Evolutionary conservation across 108 stramenopile species (phyloP).

Genomic region (Discostella pseudostelligera): DNA sequence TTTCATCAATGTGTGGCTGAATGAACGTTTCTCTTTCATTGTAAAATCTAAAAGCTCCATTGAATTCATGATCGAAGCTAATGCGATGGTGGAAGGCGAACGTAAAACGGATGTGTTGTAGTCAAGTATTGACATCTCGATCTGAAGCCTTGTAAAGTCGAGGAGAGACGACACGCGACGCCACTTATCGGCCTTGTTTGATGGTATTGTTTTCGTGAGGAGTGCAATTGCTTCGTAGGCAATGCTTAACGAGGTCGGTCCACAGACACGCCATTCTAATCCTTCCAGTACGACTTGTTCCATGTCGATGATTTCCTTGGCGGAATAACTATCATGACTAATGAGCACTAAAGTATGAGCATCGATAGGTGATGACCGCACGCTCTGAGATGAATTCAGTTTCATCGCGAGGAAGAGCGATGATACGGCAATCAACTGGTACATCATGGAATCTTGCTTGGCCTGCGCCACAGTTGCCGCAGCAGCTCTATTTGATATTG

Average conservation of each 20-base stretch:
- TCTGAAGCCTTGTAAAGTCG: constrained; percentile 29
- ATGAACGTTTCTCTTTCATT: constrained; percentile 11
- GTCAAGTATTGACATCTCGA: constrained; percentile 27
- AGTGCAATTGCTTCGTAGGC: constrained; percentile 28
- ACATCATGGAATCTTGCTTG: constrained; percentile 13
- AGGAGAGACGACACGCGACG: constrained; percentile 6
- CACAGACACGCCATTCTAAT: constrained; percentile 29
- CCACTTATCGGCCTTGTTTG: neutral
- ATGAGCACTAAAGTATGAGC: constrained; percentile 11
- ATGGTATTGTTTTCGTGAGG: constrained; percentile 1
- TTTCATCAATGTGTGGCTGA: constrained; percentile 5
- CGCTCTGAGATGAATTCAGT: neutral
- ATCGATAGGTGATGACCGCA: constrained; percentile 11
- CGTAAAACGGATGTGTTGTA: constrained; percentile 12
- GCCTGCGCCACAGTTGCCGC: neutral
- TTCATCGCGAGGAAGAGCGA: constrained; percentile 33
- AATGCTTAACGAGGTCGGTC: constrained; percentile 14
- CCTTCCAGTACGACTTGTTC: constrained; percentile 19
- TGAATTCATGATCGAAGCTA: constrained; percentile 72
- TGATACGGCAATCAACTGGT: constrained; percentile 23
- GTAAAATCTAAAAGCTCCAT: constrained; percentile 53
- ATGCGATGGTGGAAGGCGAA: constrained; percentile 41
- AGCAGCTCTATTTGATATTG: neutral
- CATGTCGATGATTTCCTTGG: constrained; percentile 23
- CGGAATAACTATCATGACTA: constrained; percentile 23